Base-by-base conservation (phyloP, 192 early-diverging fungal species). In the Allomyces arbusculus region DNA sequence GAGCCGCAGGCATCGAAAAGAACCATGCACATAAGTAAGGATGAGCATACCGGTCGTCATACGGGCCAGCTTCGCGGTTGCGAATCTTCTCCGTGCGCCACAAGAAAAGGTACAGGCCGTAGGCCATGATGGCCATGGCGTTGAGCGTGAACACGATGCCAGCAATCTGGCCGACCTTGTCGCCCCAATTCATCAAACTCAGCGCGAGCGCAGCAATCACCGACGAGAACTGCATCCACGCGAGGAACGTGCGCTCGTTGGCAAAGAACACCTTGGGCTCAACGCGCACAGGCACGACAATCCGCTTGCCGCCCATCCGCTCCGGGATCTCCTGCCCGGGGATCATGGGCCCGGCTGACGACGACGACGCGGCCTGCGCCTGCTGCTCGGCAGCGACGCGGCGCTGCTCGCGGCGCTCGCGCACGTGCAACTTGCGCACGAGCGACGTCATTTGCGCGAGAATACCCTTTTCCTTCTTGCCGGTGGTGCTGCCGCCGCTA, bases 251-350 rank as follows among this genome's bases (percentile, higher is more conserved):
- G 23, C 92, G 82, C 75, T 95, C 92, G 71, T 95, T 95, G 40
- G 91, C 91, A 74, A 95, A 94, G 71, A 91, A 94, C 14, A 94
- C 87, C 68, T 95, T 95, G 66, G 90, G 90, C 58, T 91, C 88
- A n/a, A 90, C 80, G 9, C 87, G 80, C 40, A 86, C 78, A 4
- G 88, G 88, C 7, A 88, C 70, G 25, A 82, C 86, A 64, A 90
- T 88, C 22, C 88, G 85, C 75, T 84, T 88, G 61, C 73, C 74
- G 50, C 20, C 16, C 50, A 58, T 58, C 20, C 20, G 16, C 16
- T 14, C 50, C 50, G 50, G 50, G 50, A 58, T 58, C 16, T 14
- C 50, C 16, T 14, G 20, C 1, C 50, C 50, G 50, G 50, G 16
- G 16, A 58, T n/a, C 12, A 14, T 58, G 50, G 50, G 12, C 16